A percentile compares a stretch with the other conserved stretches of the same genome.
Conservation (phyloP, 352 stramenopile genomes). For the Globisporangium middletonii region DNA sequence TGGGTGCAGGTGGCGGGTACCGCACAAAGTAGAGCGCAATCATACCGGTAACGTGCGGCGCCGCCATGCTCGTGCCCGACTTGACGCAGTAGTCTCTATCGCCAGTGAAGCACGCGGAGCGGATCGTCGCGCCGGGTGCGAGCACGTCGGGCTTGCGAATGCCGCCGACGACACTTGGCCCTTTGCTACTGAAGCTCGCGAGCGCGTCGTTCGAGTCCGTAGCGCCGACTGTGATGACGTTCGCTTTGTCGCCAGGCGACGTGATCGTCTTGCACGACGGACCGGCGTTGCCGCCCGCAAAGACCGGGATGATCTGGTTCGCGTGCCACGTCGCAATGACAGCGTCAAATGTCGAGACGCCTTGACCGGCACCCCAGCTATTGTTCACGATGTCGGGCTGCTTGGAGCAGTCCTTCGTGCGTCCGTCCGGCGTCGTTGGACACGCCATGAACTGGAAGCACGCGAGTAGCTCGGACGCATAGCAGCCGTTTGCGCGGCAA, state of each 20-base stretch:
- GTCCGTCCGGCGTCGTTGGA: conserved; percentile 19
- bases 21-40: conserved; percentile 46
- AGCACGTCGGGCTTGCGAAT: too few species aligned
- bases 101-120: conserved; percentile 33
- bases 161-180: conserved; percentile 13
- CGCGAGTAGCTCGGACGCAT: too few species aligned
- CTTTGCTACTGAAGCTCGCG: conserved; percentile 46
- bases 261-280: conserved; percentile 40
- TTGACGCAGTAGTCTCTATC: conserved; percentile 47
- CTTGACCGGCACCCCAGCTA: conserved; percentile 56
- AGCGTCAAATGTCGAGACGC: conserved; percentile 29
- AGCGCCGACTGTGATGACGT: conserved; percentile 52
- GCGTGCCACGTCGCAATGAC: conserved; percentile 39
- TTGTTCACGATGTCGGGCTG: conserved; percentile 58
- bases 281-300: conserved; percentile 50
- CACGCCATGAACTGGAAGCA: too few species aligned
- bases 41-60: conserved; percentile 50
- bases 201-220: conserved; percentile 40
- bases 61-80: conserved; percentile 60
- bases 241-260: conserved; percentile 45
- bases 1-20: conserved; percentile 18
- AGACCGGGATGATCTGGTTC: conserved; percentile 52
- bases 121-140: too few species aligned
- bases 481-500: too few species aligned
- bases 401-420: conserved; percentile 36